Evolutionary conservation across 2,329 filamentous ascomycete species (phyloP).

Genomic region (Ophiocordyceps camponoti-floridani): DNA sequence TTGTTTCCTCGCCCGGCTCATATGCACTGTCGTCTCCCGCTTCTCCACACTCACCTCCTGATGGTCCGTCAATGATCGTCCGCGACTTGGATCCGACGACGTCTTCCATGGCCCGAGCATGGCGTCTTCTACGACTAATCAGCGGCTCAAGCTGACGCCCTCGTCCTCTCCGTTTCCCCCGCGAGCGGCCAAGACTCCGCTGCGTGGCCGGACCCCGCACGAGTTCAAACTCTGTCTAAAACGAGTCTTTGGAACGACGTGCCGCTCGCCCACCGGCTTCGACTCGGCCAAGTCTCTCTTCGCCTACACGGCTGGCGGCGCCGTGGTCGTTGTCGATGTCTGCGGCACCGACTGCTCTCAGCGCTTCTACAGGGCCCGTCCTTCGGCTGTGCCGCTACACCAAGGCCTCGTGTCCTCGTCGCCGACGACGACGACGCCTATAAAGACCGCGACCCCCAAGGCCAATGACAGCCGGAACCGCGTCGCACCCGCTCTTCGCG

Average conservation of each 20-base stretch:
- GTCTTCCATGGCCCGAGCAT: slow-evolving; percentile 35
- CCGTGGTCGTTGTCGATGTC: slow-evolving; percentile 76
- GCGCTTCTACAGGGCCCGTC: slow-evolving; percentile 79
- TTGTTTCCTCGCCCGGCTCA: not conserved
- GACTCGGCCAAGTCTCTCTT: slow-evolving; percentile 64
- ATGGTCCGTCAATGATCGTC: slow-evolving; percentile 4
- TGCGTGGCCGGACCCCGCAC: slow-evolving; percentile 26
- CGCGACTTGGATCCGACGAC: not conserved
- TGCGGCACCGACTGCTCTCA: slow-evolving; percentile 52
- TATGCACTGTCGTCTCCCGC: not conserved
- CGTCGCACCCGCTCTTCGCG: slow-evolving; percentile 26
- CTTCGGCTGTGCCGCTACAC: slow-evolving; percentile 52
- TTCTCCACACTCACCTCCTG: not conserved
- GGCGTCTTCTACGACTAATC: slow-evolving; percentile 38
- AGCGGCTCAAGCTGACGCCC: slow-evolving; percentile 52
- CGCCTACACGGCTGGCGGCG: slow-evolving; percentile 82
- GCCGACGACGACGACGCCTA: slow-evolving; percentile 25
- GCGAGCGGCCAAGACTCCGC: slow-evolving; percentile 45
- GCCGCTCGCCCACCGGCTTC: slow-evolving; percentile 68
- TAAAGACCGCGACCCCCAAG: slow-evolving; percentile 29
- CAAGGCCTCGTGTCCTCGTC: slow-evolving; percentile 25
- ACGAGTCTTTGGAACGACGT: slow-evolving; percentile 83
- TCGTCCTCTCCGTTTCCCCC: slow-evolving; percentile 55
- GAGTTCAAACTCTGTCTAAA: slow-evolving; percentile 53
- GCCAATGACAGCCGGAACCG: slow-evolving; percentile 45